Evolutionary conservation across 2,329 filamentous ascomycete species (phyloP), one percentile per base, ranked within the genome.

Genomic region (Xylaria sp.): DNA sequence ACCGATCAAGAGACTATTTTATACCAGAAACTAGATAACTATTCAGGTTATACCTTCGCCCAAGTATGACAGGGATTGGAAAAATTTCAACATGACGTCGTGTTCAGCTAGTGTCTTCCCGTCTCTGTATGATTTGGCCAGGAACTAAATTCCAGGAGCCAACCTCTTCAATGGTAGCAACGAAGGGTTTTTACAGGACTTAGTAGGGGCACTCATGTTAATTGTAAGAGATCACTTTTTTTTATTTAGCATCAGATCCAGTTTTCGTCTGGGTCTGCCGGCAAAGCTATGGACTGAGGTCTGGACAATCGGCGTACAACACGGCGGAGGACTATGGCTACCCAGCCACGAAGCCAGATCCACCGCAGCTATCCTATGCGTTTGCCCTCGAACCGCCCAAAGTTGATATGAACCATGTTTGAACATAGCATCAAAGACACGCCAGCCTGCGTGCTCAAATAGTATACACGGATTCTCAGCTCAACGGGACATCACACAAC

Each of bases 291-390:
- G 23, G 51, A 63, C 48, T 64, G 31, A 52, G 54, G 23, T 47
- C 35, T 60, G 63, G 63, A 63, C 60, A 57, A 65, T 63, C 56
- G 60, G 65, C 57, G 62, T 68, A 67, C 65, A 69, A 70, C 62
- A 66, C 60, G 57, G 49, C 63, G 64, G 67, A 65, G 55, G 63
- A 67, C 41, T 64, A 62, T 65, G 62, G 62, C 56, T 62, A 60
- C 64, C 63, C 48, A 68, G 67, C 67, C 63, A 41, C 33, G 54
- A 63, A 66, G 67, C 67, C 63, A 66, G 68, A 64, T 63, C 53
- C 62, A 65, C 64, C 63, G 44, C 62, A 58, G 58, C 63, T 70
- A 71, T 71, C 69, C 68, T 71, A 60, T 61, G 60, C 60, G 57
- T 62, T 59, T 70, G 62, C 46, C 67, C 61, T 65, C 29, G 17